phyloP scores from a whole-genome alignment of 345 rosid species.

The Populus tremula region DNA sequence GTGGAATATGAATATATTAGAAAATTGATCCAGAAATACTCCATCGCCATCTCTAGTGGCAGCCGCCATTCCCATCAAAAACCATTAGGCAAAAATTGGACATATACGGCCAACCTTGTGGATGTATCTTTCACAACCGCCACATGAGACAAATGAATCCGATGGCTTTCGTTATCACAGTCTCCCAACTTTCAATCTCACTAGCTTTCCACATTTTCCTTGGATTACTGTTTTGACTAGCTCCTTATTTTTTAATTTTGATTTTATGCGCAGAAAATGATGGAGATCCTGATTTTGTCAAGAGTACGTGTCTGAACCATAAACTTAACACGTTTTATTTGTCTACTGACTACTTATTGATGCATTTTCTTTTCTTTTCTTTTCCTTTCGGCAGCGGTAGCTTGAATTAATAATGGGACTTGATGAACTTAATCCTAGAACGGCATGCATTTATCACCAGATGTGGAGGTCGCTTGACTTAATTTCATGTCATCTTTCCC shows the following conservation, averaged over 20 bases:
- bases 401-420: not conserved
- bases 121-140: not conserved
- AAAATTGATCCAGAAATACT: no score
- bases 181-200: not conserved
- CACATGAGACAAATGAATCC: conserved; percentile 1
- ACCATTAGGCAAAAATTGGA: not conserved
- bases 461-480: not conserved
- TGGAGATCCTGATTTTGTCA: not conserved
- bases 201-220: not conserved
- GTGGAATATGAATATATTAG: no score
- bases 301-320: not conserved
- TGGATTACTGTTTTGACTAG: not conserved
- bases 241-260: not conserved
- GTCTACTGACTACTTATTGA: not conserved
- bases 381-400: not conserved
- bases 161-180: not conserved
- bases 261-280: not conserved
- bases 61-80: conserved; percentile 9
- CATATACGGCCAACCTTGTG: not conserved
- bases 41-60: not conserved
- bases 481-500: not conserved
- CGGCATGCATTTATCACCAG: not conserved
- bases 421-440: not conserved
- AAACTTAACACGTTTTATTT: not conserved
- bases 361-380: not conserved